These are phyloP conservation scores for Cordyceps farinosa DNA, from an alignment of 2,329 filamentous ascomycete species.

Conservation along the genomic window DNA sequence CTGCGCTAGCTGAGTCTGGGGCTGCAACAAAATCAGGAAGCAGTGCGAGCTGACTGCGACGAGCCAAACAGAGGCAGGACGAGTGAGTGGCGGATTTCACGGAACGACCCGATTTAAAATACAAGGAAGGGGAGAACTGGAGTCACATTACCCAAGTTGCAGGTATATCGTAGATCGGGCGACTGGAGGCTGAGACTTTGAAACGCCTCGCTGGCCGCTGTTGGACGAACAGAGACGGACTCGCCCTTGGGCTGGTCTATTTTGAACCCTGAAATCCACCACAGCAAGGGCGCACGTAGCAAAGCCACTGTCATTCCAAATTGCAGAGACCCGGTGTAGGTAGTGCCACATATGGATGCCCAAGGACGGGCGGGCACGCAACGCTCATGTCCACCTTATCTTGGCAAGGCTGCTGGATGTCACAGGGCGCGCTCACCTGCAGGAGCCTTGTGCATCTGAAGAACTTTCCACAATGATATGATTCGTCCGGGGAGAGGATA, in stretches of 20 bases:
- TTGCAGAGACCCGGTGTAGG: background rate
- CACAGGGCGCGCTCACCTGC: background rate
- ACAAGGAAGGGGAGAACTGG: background rate
- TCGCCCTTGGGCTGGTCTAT: background rate
- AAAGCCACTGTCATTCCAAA: background rate
- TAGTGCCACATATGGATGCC: no score
- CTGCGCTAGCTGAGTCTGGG: background rate
- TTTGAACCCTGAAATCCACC: background rate
- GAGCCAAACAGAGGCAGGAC: background rate
- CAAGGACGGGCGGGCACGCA: no score
- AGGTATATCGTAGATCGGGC: background rate
- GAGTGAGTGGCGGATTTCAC: background rate
- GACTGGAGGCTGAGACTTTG: constrained; percentile 1
- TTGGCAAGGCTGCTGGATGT: background rate
- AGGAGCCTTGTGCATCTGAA: background rate
- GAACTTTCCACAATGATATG: background rate
- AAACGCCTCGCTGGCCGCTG: background rate
- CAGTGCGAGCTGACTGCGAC: constrained; percentile 7
- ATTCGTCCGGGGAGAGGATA: background rate
- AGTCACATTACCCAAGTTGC: background rate
- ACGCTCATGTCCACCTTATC: background rate
- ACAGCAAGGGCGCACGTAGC: background rate
- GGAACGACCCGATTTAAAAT: background rate
- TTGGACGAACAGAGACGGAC: background rate
- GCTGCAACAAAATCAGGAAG: background rate